A percentile compares a stretch with the other conserved stretches of the same genome.
Evolutionary conservation across 257 asterid genomes (phyloP).

Genomic region (Schizonepeta tenuifolia): DNA sequence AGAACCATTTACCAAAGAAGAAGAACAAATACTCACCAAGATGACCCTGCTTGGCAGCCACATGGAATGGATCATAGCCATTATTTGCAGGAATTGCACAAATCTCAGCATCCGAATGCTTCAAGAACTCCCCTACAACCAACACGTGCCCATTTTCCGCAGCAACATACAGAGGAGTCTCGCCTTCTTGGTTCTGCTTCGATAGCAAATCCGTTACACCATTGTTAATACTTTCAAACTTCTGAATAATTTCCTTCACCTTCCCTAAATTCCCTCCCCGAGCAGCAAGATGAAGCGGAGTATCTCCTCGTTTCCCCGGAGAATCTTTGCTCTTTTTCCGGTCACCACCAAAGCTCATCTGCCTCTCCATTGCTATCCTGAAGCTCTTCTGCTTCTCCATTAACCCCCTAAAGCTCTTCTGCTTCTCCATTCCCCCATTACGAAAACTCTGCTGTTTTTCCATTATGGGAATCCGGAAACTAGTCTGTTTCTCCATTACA

Average conservation of each 20-base stretch:
- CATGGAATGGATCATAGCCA: constrained; percentile 90
- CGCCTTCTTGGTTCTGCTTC: constrained; percentile 92
- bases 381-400: constrained; percentile 98
- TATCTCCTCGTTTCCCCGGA: constrained; percentile 92
- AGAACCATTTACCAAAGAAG: neutral
- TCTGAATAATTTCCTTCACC: constrained; percentile 73
- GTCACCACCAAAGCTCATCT: constrained; percentile 83
- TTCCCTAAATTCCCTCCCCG: constrained; percentile 83
- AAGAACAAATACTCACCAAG: constrained; percentile 54
- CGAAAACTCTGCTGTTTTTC: constrained; percentile 82
- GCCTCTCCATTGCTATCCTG: constrained; percentile 91
- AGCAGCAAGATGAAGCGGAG: constrained; percentile 87
- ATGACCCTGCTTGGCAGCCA: constrained; percentile 94
- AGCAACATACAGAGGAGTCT: constrained; percentile 86
- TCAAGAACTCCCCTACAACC: constrained; percentile 81
- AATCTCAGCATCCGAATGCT: constrained; percentile 69
- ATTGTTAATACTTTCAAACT: constrained; percentile 44
- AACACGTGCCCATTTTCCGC: constrained; percentile 79
- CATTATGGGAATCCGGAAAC: constrained; percentile 51
- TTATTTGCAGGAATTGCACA: constrained; percentile 77
- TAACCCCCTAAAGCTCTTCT: constrained; percentile 82
- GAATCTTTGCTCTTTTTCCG: constrained; percentile 78
- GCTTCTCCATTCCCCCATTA: constrained; percentile 69
- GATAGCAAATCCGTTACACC: constrained; percentile 63
- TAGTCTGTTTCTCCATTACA: constrained; percentile 66